Evolutionary conservation across 73 alveolate genomes (phyloP), one percentile per base, ranked within the genome.

Genomic region (Paramecium primaurelia): DNA sequence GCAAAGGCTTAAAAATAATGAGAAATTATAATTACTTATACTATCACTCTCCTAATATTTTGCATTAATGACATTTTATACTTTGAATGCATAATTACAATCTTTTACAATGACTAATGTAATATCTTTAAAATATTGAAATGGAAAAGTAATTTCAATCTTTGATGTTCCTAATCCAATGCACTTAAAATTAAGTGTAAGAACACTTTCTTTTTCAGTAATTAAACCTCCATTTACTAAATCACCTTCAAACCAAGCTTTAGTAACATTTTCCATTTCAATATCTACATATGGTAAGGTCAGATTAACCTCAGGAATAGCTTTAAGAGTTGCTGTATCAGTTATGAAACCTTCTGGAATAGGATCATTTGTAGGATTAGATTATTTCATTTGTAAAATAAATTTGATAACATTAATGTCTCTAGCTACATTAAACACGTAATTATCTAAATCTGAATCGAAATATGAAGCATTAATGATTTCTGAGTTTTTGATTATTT

Each of bases 201-300:
- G 37, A 2, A 12, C 5, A 22, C 4, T 38, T 38, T 36, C 58
- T 36, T 36, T 75, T 75, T 75, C 58, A 75, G 58, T 75, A 11
- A 75, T 42, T 36, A 75, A 42, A 1, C 88, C 88, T 36, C 88
- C 88, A 12, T 36, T 38, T 6, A 38, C 34, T 38, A 75, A 16
- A 75, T 36, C 68, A 0, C 88, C 88, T 38, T 75, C 88, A 75
- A 75, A 75, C 88, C 88, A 75, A 14, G 88, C 88, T 38, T 36
- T 42, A 9, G 88, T 42, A n/a, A 75, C 60, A 25, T 75, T 75
- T 42, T 75, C 88, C 84, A 64, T 64, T 25, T 75, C 88, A 8
- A 42, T 10, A 38, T 75, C 88, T 2, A 75, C 88, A 75, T 75
- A 75, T n/a, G 88, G 88, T 75, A 18, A 6, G 8, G 88, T 38